These are phyloP conservation scores for Leishmania lainsoni DNA, from an alignment of 208 protist genomes.

Conservation along the genomic window DNA sequence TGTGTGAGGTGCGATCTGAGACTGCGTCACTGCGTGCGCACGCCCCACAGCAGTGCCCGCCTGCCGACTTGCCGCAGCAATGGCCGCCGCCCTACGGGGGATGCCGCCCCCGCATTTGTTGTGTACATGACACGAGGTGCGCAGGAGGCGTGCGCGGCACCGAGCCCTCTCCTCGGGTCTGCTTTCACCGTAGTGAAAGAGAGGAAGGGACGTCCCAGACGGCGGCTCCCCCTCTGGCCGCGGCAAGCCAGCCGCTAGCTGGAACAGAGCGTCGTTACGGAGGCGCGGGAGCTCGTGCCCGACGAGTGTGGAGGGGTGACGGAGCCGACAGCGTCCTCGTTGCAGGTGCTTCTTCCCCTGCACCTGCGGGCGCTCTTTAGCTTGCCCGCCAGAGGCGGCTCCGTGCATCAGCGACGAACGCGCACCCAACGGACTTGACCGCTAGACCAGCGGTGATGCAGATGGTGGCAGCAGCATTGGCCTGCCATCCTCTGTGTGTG, in stretches of 20 bases:
- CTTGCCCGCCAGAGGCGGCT: not conserved
- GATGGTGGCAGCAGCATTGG: not conserved
- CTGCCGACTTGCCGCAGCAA: no score
- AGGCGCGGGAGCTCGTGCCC: not conserved
- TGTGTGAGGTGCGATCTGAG: not conserved
- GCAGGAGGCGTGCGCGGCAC: no score
- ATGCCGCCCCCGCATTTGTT: no score
- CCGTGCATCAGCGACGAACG: not conserved
- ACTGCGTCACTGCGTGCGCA: not conserved
- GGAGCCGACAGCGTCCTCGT: conserved; percentile 26
- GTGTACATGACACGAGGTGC: no score
- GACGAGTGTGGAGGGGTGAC: conserved; percentile 23
- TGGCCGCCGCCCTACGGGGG: no score
- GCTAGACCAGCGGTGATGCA: conserved; percentile 7
- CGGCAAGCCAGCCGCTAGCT: conserved; percentile 6
- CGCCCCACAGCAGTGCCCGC: no score
- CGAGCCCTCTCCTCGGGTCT: not conserved
- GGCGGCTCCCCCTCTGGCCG: conserved; percentile 14
- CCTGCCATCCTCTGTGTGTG: conserved; percentile 1
- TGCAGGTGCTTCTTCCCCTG: conserved; percentile 20
- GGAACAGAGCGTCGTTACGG: no score
- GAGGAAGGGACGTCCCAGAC: no score
- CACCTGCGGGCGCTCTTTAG: conserved; percentile 15
- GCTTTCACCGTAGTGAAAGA: no score
- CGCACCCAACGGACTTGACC: conserved; percentile 5